phyloP scores from a whole-genome alignment of 345 rosid genomes.

The Psidium friedrichsthalianum region DNA sequence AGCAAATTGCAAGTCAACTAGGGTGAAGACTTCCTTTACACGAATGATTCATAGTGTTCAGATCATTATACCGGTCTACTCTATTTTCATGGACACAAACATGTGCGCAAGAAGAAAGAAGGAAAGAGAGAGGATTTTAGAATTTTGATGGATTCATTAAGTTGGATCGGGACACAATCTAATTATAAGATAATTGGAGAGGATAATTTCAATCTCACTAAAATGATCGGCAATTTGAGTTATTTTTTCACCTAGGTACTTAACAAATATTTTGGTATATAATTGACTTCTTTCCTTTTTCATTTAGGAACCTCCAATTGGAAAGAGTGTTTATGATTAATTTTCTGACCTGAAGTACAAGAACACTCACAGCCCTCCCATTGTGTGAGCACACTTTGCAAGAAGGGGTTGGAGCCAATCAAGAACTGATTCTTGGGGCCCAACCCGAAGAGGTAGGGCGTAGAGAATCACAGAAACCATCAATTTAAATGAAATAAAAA shows the following conservation, averaged over 20 bases:
- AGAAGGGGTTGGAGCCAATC: neutral
- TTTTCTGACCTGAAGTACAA: neutral
- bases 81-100: neutral
- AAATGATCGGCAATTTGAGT: neutral
- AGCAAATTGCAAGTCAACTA: too few relatives aligned
- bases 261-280: neutral
- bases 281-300: neutral
- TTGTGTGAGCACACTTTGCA: neutral
- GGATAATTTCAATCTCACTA: neutral
- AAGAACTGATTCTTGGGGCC: conserved; percentile 26
- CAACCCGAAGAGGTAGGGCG: neutral
- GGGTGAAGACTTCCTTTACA: neutral
- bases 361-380: neutral
- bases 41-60: neutral
- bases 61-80: neutral
- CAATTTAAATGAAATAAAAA: neutral
- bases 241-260: neutral
- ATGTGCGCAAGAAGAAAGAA: neutral
- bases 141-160: neutral
- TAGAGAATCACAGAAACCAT: neutral
- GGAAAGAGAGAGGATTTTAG: neutral
- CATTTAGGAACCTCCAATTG: neutral
- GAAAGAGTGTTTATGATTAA: neutral
- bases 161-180: neutral
- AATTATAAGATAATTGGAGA: neutral